phyloP scores from a whole-genome alignment of 768 basidiomycete species.

The Suillus alpinus region DNA sequence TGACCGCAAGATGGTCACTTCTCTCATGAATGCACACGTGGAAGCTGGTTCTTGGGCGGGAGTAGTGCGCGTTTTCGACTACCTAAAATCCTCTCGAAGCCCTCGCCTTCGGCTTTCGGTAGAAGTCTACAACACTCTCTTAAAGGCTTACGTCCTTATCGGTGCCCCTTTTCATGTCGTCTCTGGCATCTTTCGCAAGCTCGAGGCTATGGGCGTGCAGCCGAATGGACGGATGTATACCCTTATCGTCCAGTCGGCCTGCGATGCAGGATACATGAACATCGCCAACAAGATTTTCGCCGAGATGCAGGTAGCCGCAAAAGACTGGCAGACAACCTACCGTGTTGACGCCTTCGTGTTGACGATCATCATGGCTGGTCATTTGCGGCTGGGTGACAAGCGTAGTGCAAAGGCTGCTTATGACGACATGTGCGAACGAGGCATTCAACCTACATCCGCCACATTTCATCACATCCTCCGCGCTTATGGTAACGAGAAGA shows the following conservation, averaged over 20 bases:
- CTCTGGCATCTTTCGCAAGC: conserved; percentile 54
- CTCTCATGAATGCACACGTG: conserved; percentile 82
- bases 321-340: conserved; percentile 34
- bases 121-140: conserved; percentile 70
- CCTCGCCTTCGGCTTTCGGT: conserved; percentile 46
- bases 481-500: conserved; percentile 52
- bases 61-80: conserved; percentile 69
- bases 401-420: conserved; percentile 61
- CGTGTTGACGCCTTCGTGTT: conserved; percentile 57
- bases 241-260: conserved; percentile 76
- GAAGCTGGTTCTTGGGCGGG: conserved; percentile 77
- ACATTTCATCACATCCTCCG: conserved; percentile 68
- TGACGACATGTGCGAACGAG: conserved; percentile 65
- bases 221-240: conserved; percentile 69
- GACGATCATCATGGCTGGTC: conserved; percentile 75
- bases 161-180: conserved; percentile 74
- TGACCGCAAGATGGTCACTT: conserved; percentile 60
- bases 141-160: conserved; percentile 81
- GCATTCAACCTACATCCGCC: conserved; percentile 63
- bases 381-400: conserved; percentile 54
- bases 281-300: conserved; percentile 63
- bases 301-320: conserved; percentile 56
- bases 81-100: conserved; percentile 39
- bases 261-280: conserved; percentile 64
- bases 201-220: conserved; percentile 46